phyloP scores from a whole-genome alignment of 2,329 filamentous ascomycete species.

The Blastomyces parvus region DNA sequence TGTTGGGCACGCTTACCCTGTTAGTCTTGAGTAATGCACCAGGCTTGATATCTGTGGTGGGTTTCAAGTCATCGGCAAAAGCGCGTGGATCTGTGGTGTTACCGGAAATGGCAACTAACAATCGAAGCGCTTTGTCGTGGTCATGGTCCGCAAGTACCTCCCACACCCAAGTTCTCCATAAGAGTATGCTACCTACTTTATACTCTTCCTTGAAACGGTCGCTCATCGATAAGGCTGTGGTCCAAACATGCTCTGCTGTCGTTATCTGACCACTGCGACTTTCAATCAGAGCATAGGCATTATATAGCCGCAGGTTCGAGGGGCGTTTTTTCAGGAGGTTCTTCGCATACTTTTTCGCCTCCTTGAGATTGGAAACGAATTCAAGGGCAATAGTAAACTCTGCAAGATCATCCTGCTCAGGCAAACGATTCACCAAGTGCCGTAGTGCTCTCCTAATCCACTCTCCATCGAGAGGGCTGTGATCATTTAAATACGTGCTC shows the following conservation, averaged over 20 bases:
- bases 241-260: slow-evolving; percentile 55
- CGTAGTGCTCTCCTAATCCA: slow-evolving; percentile 49
- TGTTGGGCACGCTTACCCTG: slow-evolving; percentile 26
- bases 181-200: slow-evolving; percentile 31
- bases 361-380: slow-evolving; percentile 44
- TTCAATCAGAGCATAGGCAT: slow-evolving; percentile 69
- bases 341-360: slow-evolving; percentile 62
- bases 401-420: slow-evolving; percentile 47
- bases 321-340: slow-evolving; percentile 59
- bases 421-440: slow-evolving; percentile 42
- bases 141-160: slow-evolving; percentile 47
- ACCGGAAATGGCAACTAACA: slow-evolving; percentile 34
- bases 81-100: slow-evolving; percentile 26
- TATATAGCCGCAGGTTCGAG: slow-evolving; percentile 60
- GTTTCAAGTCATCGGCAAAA: slow-evolving; percentile 17
- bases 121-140: slow-evolving; percentile 27
- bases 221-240: slow-evolving; percentile 55
- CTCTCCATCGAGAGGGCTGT: slow-evolving; percentile 30
- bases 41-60: slow-evolving; percentile 20
- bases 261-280: slow-evolving; percentile 47
- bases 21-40: slow-evolving; percentile 31
- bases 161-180: slow-evolving; percentile 60
- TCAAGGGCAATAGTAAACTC: slow-evolving; percentile 64
- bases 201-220: slow-evolving; percentile 30
- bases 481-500: slow-evolving; percentile 18